These are phyloP conservation scores for Phialophora tarda DNA, from an alignment of 2,329 filamentous ascomycete species.

Conservation along the genomic window DNA sequence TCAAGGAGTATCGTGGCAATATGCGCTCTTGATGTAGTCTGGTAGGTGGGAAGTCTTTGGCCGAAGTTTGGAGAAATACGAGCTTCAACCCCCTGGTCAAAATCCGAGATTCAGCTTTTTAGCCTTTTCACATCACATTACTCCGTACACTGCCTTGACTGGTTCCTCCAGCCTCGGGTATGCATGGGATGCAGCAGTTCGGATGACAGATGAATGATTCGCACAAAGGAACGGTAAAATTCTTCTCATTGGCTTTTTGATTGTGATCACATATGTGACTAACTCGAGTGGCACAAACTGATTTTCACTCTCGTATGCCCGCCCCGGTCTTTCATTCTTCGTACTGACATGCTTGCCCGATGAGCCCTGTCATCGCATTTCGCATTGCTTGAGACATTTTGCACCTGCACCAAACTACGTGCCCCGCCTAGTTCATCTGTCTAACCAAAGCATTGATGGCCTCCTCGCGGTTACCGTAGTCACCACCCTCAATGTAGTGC, in stretches of 20 bases:
- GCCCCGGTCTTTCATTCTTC: not conserved
- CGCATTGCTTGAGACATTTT: not conserved
- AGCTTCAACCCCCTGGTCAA: not conserved
- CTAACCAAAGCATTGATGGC: conserved; percentile 95
- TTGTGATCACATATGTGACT: not conserved
- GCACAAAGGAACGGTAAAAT: not conserved
- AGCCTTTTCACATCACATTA: not conserved
- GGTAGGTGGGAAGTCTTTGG: not conserved
- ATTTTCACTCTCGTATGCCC: not conserved
- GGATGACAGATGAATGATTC: not conserved
- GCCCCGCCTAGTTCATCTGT: conserved; percentile 91
- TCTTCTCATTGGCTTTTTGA: conserved; percentile 9
- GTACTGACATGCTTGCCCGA: not conserved
- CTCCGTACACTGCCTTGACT: not conserved
- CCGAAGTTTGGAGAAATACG: not conserved
- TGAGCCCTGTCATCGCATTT: not conserved
- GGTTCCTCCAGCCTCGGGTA: not conserved
- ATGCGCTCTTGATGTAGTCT: not conserved
- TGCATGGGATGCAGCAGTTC: not conserved
- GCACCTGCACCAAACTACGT: not conserved
- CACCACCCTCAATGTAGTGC: conserved; percentile 98
- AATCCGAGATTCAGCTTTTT: not conserved
- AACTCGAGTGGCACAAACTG: not conserved
- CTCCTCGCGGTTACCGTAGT: conserved; percentile 97
- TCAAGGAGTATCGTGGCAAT: not conserved